Base-by-base conservation (phyloP, 345 rosid genomes). In the Cardamine occulta region DNA sequence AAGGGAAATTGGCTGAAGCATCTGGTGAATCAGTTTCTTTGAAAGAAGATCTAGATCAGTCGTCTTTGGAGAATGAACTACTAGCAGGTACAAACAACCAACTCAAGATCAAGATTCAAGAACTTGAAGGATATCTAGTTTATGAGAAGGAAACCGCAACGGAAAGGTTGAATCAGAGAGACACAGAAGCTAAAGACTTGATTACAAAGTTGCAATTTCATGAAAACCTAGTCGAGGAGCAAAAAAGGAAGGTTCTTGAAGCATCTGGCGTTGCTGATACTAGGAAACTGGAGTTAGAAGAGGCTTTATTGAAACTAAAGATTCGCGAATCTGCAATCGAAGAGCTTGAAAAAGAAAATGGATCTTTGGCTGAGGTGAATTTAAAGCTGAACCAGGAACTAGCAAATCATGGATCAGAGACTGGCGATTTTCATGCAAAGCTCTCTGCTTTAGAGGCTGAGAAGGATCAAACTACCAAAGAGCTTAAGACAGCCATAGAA, bases 301-400 rank as follows among this genome's bases (percentile, higher is more conserved):
- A 89, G 54, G 57, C 87, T 56, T 73, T 82, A 39, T 67, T 6
- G 44, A 87, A 87, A 68, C 42, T 88, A 34, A 85, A 85, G 70
- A 82, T 81, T 63, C 74, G 86, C 39, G 91, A 90, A 82, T 75
- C 74, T 56, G 64, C 82, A 48, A 63, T 86, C 26, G 81, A 87
- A 86, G 90, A 89, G 74, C 82, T 88, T 66, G 93, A 89, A 60
- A 90, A 81, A 72, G 94, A 87, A 74, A 89, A 85, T 62, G 89
- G 73, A 63, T 91, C 75, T 28, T 82, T 95, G 51, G 94, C 96
- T 5, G 90, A 82, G 75, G 85, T 89, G 76, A 93, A 95, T 81
- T 32, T 90, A 80, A 87, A 80, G 68, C 88, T 93, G 63, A 83
- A 86, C 26, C 81, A 84, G 78, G 90, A 95, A 74, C 82, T 93